Evolutionary conservation across 2,329 filamentous ascomycete species (phyloP), one percentile per base, ranked within the genome.

Genomic region (Talaromyces rugulosus): DNA sequence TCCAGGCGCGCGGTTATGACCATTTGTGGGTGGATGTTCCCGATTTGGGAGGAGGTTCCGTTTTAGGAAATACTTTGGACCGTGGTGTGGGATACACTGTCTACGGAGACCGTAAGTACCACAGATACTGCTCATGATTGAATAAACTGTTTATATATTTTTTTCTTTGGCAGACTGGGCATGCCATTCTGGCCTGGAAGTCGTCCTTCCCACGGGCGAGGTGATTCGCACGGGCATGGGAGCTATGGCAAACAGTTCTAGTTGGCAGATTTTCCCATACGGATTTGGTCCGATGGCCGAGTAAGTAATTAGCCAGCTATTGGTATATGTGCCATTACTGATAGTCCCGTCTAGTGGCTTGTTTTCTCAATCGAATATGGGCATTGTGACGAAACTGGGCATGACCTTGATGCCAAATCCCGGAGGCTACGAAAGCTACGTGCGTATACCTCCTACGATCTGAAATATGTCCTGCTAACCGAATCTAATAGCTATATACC

Each of bases 151-250:
- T 54, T 6, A 28, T 51, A 9, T n/a, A n/a, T n/a, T n/a, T 11
- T 42, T 3, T 28, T 11, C n/a, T 57, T 3, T 2, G 18, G n/a
- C 4, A 42, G 55, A 82, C 64, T 74, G 75, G 63, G 23, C 44
- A 6, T 47, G 44, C 18, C 77, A 81, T 54, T 79, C 74, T 14
- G 78, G 78, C 1, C 67, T 80, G 64, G 78, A 80, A 61, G 74
- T 80, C 11, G 77, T 80, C 6, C 68, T 80, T 1, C 76, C 78
- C 0, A 72, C 71, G 14, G 76, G 76, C 1, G 68, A 73, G 30
- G 62, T 80, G 2, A 64, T 78, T 6, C 67, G 77, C 14, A 79
- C 76, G 2, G 77, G 77, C 4, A 78, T 79, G 74, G 78, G 78
- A 14, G 69, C 67, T 12, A 68, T 69, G 23, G 67, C 70, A 4